These are phyloP conservation scores for Lasiodiplodia gonubiensis DNA, from an alignment of 2,329 filamentous ascomycete genomes.

Conservation along the genomic window DNA sequence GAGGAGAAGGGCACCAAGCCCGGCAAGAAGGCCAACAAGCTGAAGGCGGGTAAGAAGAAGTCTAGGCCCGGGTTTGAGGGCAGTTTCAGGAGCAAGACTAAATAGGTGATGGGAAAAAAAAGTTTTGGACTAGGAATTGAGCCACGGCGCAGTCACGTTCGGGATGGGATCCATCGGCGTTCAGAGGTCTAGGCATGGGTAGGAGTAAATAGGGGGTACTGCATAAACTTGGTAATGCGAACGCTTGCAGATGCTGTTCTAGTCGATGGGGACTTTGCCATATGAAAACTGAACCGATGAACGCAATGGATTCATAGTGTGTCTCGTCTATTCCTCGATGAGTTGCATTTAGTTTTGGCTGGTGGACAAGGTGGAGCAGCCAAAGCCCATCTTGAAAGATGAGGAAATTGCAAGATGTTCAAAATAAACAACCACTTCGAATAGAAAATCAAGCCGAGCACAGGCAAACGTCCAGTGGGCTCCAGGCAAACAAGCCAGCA, in stretches of 20 bases:
- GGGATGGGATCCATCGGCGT: slow-evolving; percentile 5
- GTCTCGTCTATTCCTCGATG: neutral
- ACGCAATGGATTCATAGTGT: neutral
- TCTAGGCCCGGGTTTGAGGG: slow-evolving; percentile 66
- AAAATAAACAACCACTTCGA: no score
- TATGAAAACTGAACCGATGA: neutral
- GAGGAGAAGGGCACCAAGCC: slow-evolving; percentile 79
- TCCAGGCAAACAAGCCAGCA: no score
- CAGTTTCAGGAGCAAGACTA: slow-evolving; percentile 63
- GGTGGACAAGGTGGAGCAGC: no score
- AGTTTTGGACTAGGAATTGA: neutral
- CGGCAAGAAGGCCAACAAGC: slow-evolving; percentile 56
- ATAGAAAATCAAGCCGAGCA: no score
- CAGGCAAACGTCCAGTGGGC: no score
- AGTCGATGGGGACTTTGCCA: slow-evolving; percentile 3
- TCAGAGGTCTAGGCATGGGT: slow-evolving; percentile 12
- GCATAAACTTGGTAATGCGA: slow-evolving; percentile 6
- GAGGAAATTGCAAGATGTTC: no score
- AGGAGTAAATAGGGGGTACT: slow-evolving; percentile 15
- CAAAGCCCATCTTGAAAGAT: no score
- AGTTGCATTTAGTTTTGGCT: no score
- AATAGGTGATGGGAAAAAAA: slow-evolving; percentile 2
- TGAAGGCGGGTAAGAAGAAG: slow-evolving; percentile 51
- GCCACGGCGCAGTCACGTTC: slow-evolving; percentile 3
- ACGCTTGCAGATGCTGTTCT: slow-evolving; percentile 3